phyloP scores from a whole-genome alignment of 805 yeast genomes.

The Sungouiella thailandica region DNA sequence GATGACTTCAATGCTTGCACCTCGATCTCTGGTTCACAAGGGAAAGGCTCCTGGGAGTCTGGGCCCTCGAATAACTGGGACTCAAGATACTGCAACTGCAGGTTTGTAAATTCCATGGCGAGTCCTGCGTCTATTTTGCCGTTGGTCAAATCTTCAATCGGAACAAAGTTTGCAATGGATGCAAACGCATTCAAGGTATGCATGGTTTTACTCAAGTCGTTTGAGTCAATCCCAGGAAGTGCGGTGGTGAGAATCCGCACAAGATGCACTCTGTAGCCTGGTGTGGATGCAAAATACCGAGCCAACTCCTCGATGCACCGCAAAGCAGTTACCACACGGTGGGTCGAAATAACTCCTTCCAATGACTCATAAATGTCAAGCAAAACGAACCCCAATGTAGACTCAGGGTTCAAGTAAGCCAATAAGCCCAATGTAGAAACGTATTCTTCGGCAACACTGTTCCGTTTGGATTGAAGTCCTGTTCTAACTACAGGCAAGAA shows the following conservation, averaged over 20 bases:
- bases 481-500: constrained; percentile 53
- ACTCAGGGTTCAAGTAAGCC: constrained; percentile 54
- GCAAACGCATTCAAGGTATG: constrained; percentile 66
- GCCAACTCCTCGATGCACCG: constrained; percentile 60
- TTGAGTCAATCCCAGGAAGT: constrained; percentile 81
- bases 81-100: constrained; percentile 56
- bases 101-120: constrained; percentile 55
- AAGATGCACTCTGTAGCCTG: constrained; percentile 69
- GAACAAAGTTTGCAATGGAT: constrained; percentile 65
- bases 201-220: constrained; percentile 72
- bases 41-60: constrained; percentile 24
- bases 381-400: constrained; percentile 49
- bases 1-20: constrained; percentile 64
- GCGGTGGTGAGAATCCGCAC: constrained; percentile 66
- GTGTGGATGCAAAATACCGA: constrained; percentile 59
- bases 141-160: constrained; percentile 56
- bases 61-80: constrained; percentile 27
- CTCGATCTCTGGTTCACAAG: constrained; percentile 42
- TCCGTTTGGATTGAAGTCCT: constrained; percentile 77
- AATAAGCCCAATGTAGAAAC: constrained; percentile 57
- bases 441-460: constrained; percentile 51
- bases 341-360: constrained; percentile 67
- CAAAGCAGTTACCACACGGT: constrained; percentile 71
- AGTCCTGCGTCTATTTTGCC: constrained; percentile 34
- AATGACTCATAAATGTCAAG: constrained; percentile 76